Base-by-base conservation (phyloP, 345 rosid species). In the Microthlaspi erraticum region DNA sequence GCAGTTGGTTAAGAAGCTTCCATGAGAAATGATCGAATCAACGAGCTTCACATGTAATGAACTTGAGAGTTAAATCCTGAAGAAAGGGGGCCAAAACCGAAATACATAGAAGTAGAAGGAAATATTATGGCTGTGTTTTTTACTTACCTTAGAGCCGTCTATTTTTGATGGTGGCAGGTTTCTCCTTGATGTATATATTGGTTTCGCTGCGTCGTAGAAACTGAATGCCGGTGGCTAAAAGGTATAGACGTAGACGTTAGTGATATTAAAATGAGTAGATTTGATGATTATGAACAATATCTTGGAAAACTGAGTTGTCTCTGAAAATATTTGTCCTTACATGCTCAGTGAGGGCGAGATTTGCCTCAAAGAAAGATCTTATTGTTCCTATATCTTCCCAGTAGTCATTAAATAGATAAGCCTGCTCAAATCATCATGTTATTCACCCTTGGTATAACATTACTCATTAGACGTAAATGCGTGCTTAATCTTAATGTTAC, bases 311-410 rank as follows among this genome's bases (percentile, higher is more conserved):
- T 10, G 19, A 57, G 38, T 66, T 56, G 23, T 51, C 38, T 62
- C 10, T 66, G 67, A 61, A 26, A 50, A 32, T 5, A 33, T 50
- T 23, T 7, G 8, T 44, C 66, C 88, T 85, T 82, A 93, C 98
- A 82, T 93, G 96, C 71, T 81, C 91, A 17, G 97, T 89, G 60
- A 93, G 91, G 58, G 97, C 96, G 63, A 93, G 96, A 77, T 91
- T 93, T 72, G 96, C 97, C 72, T 85, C 86, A 50, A 93, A 93
- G 87, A 91, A 93, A 60, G 98, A 93, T 85, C 93, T 80, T 84
- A 93, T 89, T 7, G 97, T 93, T 74, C 98, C 97, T 39, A 93
- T 93, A 70, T 93, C 98, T 81, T 93, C 96, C 97, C 98, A 91
- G 64, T 93, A 93, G 69, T 90, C 97, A 64, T 93, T 89, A 75